These are phyloP conservation scores for Aquilaria sinensis DNA, from an alignment of 345 rosid genomes.

Conservation along the genomic window DNA sequence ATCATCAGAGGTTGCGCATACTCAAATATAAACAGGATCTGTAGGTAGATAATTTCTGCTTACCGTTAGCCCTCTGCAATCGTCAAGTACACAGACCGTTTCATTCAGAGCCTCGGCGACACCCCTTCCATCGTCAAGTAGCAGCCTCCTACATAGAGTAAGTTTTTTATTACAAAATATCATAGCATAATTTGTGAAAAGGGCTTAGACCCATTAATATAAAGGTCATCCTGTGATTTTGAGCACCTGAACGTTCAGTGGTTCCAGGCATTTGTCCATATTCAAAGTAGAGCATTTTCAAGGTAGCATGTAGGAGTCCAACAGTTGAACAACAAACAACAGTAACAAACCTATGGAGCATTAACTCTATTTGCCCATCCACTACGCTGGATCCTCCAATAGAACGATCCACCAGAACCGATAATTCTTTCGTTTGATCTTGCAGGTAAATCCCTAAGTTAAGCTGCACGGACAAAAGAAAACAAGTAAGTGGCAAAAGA, in stretches of 20 bases:
- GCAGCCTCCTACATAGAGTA: constrained; percentile 62
- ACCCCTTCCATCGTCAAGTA: constrained; percentile 89
- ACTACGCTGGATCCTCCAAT: constrained; percentile 84
- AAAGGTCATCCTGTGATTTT: too few relatives aligned
- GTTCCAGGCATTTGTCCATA: neutral
- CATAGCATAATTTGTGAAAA: too few relatives aligned
- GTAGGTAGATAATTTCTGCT: constrained; percentile 18
- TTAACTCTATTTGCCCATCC: constrained; percentile 92
- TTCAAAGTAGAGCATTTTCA: neutral
- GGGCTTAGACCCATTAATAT: too few relatives aligned
- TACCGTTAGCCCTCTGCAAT: constrained; percentile 80
- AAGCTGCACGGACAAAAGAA: constrained; percentile 40
- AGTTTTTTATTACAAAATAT: neutral
- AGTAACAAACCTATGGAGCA: constrained; percentile 78
- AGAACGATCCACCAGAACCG: constrained; percentile 87
- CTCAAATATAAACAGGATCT: neutral
- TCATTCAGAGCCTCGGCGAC: constrained; percentile 85
- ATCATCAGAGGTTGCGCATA: neutral
- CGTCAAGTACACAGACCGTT: constrained; percentile 59
- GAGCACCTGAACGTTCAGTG: neutral
- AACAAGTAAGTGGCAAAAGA: neutral
- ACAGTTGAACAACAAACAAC: constrained; percentile 5
- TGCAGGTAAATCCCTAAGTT: constrained; percentile 84
- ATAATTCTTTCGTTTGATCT: constrained; percentile 70
- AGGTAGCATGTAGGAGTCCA: neutral